phyloP scores from a whole-genome alignment of 1,284 basidiomycete genomes.

The Cutaneotrichosporon cutaneum region DNA sequence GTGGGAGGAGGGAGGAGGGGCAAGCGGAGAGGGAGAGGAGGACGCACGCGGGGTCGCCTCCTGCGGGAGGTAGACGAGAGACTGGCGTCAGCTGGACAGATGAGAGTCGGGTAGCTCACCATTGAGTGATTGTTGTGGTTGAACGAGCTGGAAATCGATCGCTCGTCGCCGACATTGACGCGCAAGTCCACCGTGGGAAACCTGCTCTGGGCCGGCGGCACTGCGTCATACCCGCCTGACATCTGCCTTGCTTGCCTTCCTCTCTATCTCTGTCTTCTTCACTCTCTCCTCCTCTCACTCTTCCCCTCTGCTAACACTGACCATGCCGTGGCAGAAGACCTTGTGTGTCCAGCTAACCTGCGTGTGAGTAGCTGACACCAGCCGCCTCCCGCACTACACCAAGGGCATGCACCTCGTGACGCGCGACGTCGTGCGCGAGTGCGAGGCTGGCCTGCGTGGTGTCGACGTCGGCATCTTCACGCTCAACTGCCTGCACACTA shows the following conservation, averaged over 20 bases:
- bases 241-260: neutral
- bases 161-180: neutral
- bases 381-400: constrained; percentile 48
- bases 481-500: constrained; percentile 77
- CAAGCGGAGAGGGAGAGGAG: neutral
- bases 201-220: neutral
- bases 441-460: constrained; percentile 68
- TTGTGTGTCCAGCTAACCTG: constrained; percentile 57
- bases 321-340: constrained; percentile 89
- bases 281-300: too few species aligned
- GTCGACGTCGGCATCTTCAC: constrained; percentile 62
- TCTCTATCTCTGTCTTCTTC: too few species aligned
- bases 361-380: constrained; percentile 20
- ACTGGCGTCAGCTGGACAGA: constrained; percentile 27
- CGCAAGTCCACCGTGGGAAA: neutral
- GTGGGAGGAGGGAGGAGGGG: neutral
- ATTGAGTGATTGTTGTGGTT: constrained; percentile 10
- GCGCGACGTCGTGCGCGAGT: constrained; percentile 68
- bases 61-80: constrained; percentile 44
- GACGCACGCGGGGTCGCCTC: constrained; percentile 40
- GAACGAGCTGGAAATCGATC: neutral
- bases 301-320: too few species aligned
- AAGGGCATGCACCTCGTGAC: constrained; percentile 80
- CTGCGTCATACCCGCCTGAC: neutral
- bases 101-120: constrained; percentile 2